Conservation (phyloP, 2,329 filamentous ascomycete species). For the Hirsutella thompsonii region DNA sequence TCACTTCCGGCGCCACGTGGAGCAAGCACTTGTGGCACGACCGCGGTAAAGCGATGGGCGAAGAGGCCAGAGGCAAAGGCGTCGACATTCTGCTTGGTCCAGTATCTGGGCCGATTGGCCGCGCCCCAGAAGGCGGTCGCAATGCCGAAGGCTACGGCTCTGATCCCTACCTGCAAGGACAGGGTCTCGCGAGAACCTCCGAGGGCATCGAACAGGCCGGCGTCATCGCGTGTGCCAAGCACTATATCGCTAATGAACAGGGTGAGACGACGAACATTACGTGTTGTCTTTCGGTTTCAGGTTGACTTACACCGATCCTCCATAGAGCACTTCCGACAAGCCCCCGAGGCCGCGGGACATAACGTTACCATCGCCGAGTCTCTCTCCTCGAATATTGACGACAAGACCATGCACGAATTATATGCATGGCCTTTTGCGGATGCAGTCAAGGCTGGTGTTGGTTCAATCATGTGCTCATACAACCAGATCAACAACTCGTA, state of each 20-base stretch:
- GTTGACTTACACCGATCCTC: too few species aligned
- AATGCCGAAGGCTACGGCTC: conserved; percentile 59
- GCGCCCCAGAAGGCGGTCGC: conserved; percentile 31
- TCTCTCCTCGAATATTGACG: conserved; percentile 50
- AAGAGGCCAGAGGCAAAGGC: conserved; percentile 63
- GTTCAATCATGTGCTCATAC: conserved; percentile 55
- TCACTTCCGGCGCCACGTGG: conserved; percentile 75
- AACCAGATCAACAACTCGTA: conserved; percentile 74
- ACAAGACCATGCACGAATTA: conserved; percentile 62
- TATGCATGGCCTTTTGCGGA: conserved; percentile 73
- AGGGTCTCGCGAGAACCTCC: conserved; percentile 59
- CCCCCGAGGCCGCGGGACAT: conserved; percentile 33
- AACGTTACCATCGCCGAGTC: conserved; percentile 51
- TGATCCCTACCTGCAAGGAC: conserved; percentile 63
- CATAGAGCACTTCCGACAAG: conserved; percentile 58
- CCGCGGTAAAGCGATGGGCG: conserved; percentile 33
- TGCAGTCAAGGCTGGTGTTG: conserved; percentile 54
- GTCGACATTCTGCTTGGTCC: conserved; percentile 56
- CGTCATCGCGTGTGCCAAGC: conserved; percentile 74
- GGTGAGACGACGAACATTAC: too few species aligned
- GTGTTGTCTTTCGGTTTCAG: too few species aligned
- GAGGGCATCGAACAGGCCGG: conserved; percentile 72
- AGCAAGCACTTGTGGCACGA: conserved; percentile 54
- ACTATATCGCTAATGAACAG: conserved; percentile 64
- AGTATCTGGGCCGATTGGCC: conserved; percentile 32